Evolutionary conservation across 1,284 basidiomycete species (phyloP).

Genomic region (Meira nashicola): DNA sequence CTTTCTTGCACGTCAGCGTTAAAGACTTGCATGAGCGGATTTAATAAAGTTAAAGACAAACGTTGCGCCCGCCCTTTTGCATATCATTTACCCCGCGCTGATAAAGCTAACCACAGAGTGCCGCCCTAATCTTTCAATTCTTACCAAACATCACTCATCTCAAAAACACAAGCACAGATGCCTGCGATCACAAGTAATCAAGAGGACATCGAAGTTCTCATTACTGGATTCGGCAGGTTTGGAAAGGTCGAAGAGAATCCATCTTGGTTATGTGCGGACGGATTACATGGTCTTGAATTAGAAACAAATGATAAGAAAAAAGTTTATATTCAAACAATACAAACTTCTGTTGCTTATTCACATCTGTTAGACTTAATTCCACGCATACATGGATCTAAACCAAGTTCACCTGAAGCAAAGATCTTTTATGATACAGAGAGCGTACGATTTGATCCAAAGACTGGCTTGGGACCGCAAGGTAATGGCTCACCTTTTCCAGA

Average conservation of each 20-base stretch:
- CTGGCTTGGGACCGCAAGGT: conserved; percentile 9
- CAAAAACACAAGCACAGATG: no score
- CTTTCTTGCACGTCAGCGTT: no score
- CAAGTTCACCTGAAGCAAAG: background rate
- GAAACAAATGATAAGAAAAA: background rate
- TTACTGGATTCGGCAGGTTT: conserved; percentile 19
- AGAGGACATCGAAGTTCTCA: conserved; percentile 14
- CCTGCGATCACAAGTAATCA: background rate
- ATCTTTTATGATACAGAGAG: conserved; percentile 11
- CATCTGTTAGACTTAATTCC: conserved; percentile 15
- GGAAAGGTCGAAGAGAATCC: conserved; percentile 9
- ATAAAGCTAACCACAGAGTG: no score
- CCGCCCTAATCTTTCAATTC: no score
- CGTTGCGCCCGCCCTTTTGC: no score
- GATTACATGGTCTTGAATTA: conserved; percentile 5
- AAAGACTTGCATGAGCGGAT: no score
- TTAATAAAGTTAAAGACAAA: no score
- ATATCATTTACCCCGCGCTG: no score
- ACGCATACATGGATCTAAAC: conserved; percentile 9
- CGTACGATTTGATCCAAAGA: background rate
- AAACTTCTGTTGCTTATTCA: conserved; percentile 10
- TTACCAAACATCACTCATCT: no score
- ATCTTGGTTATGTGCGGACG: conserved; percentile 16
- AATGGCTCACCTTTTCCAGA: conserved; percentile 12
- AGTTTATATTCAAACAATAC: conserved; percentile 15